Base-by-base conservation (phyloP, 257 asterid genomes). In the Penstemon barbatus region DNA sequence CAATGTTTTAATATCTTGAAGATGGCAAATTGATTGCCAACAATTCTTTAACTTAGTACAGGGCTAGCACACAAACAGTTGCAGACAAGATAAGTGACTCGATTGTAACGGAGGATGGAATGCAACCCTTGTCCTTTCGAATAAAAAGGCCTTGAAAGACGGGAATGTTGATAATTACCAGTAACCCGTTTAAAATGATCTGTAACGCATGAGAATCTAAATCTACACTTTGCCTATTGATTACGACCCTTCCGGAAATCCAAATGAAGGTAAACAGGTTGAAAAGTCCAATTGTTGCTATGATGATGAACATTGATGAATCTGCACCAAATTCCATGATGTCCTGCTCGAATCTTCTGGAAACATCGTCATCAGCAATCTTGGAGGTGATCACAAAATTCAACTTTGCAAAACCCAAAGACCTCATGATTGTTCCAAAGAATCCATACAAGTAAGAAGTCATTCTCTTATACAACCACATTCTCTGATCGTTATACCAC, bases 401-500 rank as follows among this genome's bases (percentile, higher is more conserved):
- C 5, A 75, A 62, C 57, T 77, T 54, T 7, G 75, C 50, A 7
- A 37, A 70, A 8, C 82, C 85, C 1, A 67, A n/a, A 15, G 2
- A 6, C 49, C 51, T 70, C 42, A 63, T 15, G 42, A 80, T 37
- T 51, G 77, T 71, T 1, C 52, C 82, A 0, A 4, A 6, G 39
- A 71, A 44, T 7, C 61, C 82, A 39, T 59, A 80, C 18, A 71
- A 41, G 67, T 77, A 74, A 7, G 85, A 77, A 4, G 71, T 80
- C 10, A 54, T 1, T 70, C 82, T 77, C 46, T 68, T 77, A 40
- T 73, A 80, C 18, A 80, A 51, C 82, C 85, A 80, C 51, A 77
- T 73, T 44, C 85, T 63, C 50, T 77, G 85, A 1, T 77, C 82
- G n/a, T 80, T 71, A 68, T 63, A 67, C 85, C 85, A 80, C 6